Evolutionary conservation across 2,329 filamentous ascomycete genomes (phyloP), one percentile per base, ranked within the genome.

Genomic region (Curvularia spicifera): DNA sequence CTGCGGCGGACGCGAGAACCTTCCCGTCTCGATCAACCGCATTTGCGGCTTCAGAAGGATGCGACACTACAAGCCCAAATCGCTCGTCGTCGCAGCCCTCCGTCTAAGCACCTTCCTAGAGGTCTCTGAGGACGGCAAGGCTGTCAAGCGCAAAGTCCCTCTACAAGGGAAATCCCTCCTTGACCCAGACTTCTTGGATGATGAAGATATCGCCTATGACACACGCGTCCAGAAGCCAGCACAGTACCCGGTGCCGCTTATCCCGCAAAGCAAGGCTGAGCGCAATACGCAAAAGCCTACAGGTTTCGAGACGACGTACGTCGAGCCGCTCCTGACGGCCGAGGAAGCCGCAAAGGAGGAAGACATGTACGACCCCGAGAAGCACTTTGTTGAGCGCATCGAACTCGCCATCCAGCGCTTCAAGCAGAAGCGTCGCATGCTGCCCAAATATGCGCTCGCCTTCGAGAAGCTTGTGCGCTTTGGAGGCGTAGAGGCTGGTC

Each of bases 381-480:
- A 76, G 46, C 53, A 70, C 1, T 79, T 82, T 54, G 64, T 72
- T 28, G 90, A 89, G 55, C 91, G 95, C 46, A 91, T 98, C 40
- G 89, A 97, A 71, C 85, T 88, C 26, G 95, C 91, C 46, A 90
- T 98, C 53, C 88, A 93, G 65, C 89, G 92, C 13, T 99, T 89
- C 78, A 87, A 90, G 61, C 83, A 85, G 35, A 90, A 88, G 46
- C 89, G 93, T 31, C 93, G 91, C 64, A 84, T 97, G 57, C 85
- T 90, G 57, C 76, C 81, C 12, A 81, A 86, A 4, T 87, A 87
- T 24, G 76, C 81, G 4, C 80, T 83, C 18, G 79, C 93, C 33
- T 95, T 99, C 77, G 83, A 86, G 69, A 91, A 90, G 63, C 97
- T 95, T 71, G 85, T 98, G 56, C 83, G 86, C 35, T 89, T 94